These are phyloP conservation scores for Psidium friedrichsthalianum DNA, from an alignment of 345 rosid genomes.

Conservation along the genomic window DNA sequence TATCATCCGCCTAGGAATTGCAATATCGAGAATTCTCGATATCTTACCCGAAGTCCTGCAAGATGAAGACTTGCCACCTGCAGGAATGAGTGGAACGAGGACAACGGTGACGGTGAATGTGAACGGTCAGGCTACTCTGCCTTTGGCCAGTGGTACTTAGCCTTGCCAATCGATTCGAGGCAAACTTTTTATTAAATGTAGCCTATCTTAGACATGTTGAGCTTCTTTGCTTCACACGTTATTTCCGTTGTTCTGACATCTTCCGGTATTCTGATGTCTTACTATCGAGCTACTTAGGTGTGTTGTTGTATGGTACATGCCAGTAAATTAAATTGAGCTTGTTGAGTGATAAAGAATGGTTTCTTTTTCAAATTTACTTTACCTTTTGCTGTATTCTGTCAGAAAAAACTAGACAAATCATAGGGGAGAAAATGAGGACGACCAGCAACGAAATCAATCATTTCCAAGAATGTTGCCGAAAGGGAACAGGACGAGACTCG, in stretches of 20 bases:
- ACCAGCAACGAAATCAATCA: not conserved
- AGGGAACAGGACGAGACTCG: not conserved
- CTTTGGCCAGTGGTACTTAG: not conserved
- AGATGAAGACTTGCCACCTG: rapidly evolving
- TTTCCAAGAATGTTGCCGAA: not conserved
- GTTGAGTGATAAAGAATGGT: not conserved
- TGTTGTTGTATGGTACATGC: not conserved
- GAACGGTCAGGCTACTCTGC: not conserved
- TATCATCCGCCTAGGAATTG: rapidly evolving
- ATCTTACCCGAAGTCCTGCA: rapidly evolving
- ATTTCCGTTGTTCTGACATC: not conserved
- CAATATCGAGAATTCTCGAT: rapidly evolving
- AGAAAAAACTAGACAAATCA: not conserved
- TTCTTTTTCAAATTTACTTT: not conserved
- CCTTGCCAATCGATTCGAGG: not conserved
- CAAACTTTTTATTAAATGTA: not conserved
- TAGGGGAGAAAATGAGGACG: not conserved
- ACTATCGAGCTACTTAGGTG: not conserved
- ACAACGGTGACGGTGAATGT: not conserved
- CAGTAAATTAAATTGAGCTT: not conserved
- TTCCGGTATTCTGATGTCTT: not conserved
- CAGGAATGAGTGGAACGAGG: not conserved
- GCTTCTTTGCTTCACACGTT: not conserved
- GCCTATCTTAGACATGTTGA: not conserved
- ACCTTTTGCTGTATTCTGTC: not conserved